Evolutionary conservation across 441 rosid species (phyloP).

Genomic region (Pelargonium cotyledonis): DNA sequence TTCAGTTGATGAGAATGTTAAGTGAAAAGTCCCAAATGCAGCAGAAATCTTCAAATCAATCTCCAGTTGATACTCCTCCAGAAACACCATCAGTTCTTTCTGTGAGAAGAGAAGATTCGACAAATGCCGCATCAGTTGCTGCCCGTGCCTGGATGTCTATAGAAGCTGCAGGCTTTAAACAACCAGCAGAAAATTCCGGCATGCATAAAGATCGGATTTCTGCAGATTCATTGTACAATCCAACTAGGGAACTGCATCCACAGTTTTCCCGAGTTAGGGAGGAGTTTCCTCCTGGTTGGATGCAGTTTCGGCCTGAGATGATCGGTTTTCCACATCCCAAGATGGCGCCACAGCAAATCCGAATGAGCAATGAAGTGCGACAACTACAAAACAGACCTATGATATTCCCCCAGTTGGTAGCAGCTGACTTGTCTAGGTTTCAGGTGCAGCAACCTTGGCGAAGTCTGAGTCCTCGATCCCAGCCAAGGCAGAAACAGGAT

Average conservation of each 20-base stretch:
- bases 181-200: slow-evolving; percentile 34
- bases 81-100: slow-evolving; percentile 30
- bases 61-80: slow-evolving; percentile 19
- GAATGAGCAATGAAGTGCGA: slow-evolving; percentile 33
- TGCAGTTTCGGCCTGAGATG: slow-evolving; percentile 47
- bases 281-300: slow-evolving; percentile 42
- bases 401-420: slow-evolving; percentile 50
- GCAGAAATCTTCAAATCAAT: no score
- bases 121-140: slow-evolving; percentile 59
- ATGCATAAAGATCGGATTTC: slow-evolving; percentile 49
- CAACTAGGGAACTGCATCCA: slow-evolving; percentile 48
- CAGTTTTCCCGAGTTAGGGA: slow-evolving; percentile 43
- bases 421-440: slow-evolving; percentile 51
- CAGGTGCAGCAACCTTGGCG: slow-evolving; percentile 62
- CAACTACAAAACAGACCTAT: slow-evolving; percentile 43
- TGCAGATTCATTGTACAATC: slow-evolving; percentile 58
- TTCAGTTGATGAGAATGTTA: slow-evolving; percentile 54
- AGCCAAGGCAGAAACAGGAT: slow-evolving; percentile 64
- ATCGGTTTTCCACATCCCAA: slow-evolving; percentile 41
- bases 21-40: slow-evolving; percentile 28
- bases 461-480: slow-evolving; percentile 46
- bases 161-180: slow-evolving; percentile 63
- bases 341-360: slow-evolving; percentile 14
- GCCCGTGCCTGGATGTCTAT: slow-evolving; percentile 89
- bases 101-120: slow-evolving; percentile 46